Evolutionary conservation across 495 filamentous ascomycete genomes (phyloP), one percentile per base, ranked within the genome.

Genomic region (Aspergillus cavernicola): DNA sequence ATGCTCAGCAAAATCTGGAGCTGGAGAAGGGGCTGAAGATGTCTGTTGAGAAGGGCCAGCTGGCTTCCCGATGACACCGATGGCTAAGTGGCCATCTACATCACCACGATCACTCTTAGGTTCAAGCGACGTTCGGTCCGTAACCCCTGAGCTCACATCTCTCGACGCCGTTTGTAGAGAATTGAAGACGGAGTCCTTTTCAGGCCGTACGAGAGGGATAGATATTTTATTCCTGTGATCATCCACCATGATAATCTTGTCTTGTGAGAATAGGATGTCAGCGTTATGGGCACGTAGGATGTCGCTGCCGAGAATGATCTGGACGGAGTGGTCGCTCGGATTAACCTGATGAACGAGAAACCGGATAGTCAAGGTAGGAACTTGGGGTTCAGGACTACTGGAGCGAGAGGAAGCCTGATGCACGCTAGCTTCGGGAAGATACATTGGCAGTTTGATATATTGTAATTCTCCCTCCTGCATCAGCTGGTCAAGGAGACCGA

Each of bases 121-220:
- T 20, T 53, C 41, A 15, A 36, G 36, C 39, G 31, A 36, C 1
- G 38, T 20, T 40, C 28, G 47, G 3, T 45, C n/a, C 7, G 23
- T 36, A 42, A 29, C 26, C 33, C 53, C 57, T 40, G 50, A 20
- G 15, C 53, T 51, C 12, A 62, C 56, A 19, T 69, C 60, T 51
- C 82, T 80, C 0, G 70, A 61, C 6, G 55, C 57, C 49, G 86
- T 89, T 59, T 72, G 83, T 19, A 97, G 73, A 55, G 80, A 80
- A 52, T 86, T 93, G 75, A 93, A 97, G 3, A 82, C 71, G 8
- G 72, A 74, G 47, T 95, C 90, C 54, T 90, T 85, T 66, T 97
- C 92, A n/a, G 93, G 95, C 35, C 92, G 83, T 41, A 95, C 91
- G 53, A 98, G 85, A 22, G 92, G 93, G 18, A 98, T 84, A 16